Conservation (phyloP, 192 early-diverging fungal species). For the Kappamyces sp. region DNA sequence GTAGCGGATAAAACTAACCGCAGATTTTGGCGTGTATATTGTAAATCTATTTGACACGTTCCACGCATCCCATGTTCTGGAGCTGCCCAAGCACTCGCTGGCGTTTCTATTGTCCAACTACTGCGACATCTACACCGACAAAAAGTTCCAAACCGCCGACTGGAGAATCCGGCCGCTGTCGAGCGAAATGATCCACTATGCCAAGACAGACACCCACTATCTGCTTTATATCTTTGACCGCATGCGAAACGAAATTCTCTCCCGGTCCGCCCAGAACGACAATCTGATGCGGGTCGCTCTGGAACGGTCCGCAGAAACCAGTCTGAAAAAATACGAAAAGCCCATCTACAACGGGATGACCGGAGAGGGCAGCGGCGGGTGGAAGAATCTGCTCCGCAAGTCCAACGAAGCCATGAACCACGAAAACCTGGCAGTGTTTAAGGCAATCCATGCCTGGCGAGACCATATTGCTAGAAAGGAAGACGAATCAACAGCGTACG, state of each 20-base stretch:
- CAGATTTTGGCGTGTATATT: constrained; percentile 92
- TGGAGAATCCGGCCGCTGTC: constrained; percentile 97
- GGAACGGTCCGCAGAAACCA: constrained; percentile 62
- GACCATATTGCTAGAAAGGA: constrained; percentile 86
- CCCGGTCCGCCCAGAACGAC: constrained; percentile 52
- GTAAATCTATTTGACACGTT: constrained; percentile 97
- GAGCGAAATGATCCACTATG: constrained; percentile 86
- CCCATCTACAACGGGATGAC: constrained; percentile 74
- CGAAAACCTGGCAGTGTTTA: constrained; percentile 73
- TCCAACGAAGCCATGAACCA: constrained; percentile 35
- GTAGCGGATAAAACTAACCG: no score
- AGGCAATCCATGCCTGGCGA: constrained; percentile 88
- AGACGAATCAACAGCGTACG: constrained; percentile 85
- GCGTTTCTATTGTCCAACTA: constrained; percentile 77
- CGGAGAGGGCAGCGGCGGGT: constrained; percentile 76
- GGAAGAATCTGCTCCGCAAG: constrained; percentile 61
- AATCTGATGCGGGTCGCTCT: constrained; percentile 62
- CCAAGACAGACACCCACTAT: constrained; percentile 92
- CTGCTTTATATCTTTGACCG: constrained; percentile 91
- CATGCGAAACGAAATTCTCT: constrained; percentile 79
- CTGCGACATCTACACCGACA: constrained; percentile 78
- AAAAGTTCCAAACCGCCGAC: constrained; percentile 92
- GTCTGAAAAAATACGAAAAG: constrained; percentile 70
- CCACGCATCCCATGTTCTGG: constrained; percentile 84
- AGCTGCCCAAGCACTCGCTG: constrained; percentile 71